Conservation (phyloP, 129 eudicot genomes). For the Ambrosia trifida region DNA sequence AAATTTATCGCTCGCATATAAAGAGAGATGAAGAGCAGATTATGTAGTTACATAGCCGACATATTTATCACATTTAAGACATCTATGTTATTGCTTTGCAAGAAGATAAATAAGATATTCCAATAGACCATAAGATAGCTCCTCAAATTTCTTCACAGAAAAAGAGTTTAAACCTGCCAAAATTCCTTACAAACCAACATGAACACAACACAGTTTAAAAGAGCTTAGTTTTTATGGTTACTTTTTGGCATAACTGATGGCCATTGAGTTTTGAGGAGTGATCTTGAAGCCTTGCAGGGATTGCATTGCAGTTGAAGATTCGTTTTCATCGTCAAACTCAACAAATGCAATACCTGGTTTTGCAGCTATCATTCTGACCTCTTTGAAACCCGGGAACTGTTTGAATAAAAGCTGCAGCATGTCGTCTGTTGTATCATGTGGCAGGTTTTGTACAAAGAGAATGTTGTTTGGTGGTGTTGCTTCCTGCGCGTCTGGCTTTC, state of each 20-base stretch:
- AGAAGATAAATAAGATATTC: neutral
- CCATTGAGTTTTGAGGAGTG: constrained; percentile 87
- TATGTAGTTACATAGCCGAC: too few relatives aligned
- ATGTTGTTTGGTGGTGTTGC: constrained; percentile 77
- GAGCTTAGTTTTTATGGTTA: constrained; percentile 13
- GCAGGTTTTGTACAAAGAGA: constrained; percentile 81
- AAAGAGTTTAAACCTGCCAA: constrained; percentile 21
- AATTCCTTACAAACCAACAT: constrained; percentile 32
- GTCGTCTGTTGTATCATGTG: constrained; percentile 73
- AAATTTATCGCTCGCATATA: too few relatives aligned
- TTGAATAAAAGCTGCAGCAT: constrained; percentile 85
- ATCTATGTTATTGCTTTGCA: neutral
- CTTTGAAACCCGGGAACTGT: constrained; percentile 92
- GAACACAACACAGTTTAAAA: constrained; percentile 10
- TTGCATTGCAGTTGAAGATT: constrained; percentile 87
- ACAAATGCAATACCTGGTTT: constrained; percentile 98
- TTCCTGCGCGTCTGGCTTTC: constrained; percentile 68
- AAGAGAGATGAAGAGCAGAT: too few relatives aligned
- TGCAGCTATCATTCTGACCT: constrained; percentile 86
- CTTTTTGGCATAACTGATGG: constrained; percentile 81
- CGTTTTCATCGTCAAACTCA: constrained; percentile 86
- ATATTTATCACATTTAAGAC: neutral
- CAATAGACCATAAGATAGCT: neutral
- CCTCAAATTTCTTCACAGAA: constrained; percentile 28
- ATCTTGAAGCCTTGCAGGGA: constrained; percentile 92